A percentile compares a stretch with the other conserved stretches of the same genome.
Evolutionary conservation across 2,329 filamentous ascomycete genomes (phyloP).

Genomic region (Daldinia sp.): DNA sequence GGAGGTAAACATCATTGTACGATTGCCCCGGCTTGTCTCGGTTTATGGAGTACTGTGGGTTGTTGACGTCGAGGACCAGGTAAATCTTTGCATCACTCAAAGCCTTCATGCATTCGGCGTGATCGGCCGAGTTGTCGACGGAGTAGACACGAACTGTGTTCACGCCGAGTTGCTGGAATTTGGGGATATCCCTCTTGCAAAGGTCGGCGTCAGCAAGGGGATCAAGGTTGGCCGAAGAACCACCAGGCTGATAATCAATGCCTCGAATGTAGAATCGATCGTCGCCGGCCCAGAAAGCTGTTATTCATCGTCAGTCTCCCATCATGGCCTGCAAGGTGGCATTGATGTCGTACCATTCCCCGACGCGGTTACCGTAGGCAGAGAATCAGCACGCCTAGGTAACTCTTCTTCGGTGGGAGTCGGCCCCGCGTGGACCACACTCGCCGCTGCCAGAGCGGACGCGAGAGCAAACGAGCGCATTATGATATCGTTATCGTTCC

Average conservation of each 20-base stretch:
- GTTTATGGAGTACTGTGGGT: constrained; percentile 87
- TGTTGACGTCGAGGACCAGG: constrained; percentile 91
- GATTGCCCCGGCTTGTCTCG: constrained; percentile 74
- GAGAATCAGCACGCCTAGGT: constrained; percentile 58
- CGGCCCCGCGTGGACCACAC: constrained; percentile 57
- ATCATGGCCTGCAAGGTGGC: neutral
- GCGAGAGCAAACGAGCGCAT: constrained; percentile 61
- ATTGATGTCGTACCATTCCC: constrained; percentile 61
- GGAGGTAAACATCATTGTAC: constrained; percentile 88
- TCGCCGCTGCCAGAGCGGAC: constrained; percentile 58
- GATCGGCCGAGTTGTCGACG: constrained; percentile 83
- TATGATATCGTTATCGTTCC: constrained; percentile 42
- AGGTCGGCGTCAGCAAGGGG: constrained; percentile 74
- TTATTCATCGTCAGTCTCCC: constrained; percentile 28
- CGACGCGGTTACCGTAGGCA: constrained; percentile 61
- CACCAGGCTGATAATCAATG: constrained; percentile 70
- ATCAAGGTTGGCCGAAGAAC: constrained; percentile 66
- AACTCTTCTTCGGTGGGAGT: constrained; percentile 58
- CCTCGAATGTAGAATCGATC: constrained; percentile 67
- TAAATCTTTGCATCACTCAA: constrained; percentile 89
- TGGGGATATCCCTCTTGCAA: constrained; percentile 81
- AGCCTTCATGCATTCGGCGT: constrained; percentile 85
- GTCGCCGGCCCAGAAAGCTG: constrained; percentile 64
- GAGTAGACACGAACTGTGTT: constrained; percentile 95
- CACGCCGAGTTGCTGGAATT: constrained; percentile 86